These are phyloP conservation scores for Arthrobotrys conoides DNA, from an alignment of 2,329 filamentous ascomycete genomes.

Conservation along the genomic window DNA sequence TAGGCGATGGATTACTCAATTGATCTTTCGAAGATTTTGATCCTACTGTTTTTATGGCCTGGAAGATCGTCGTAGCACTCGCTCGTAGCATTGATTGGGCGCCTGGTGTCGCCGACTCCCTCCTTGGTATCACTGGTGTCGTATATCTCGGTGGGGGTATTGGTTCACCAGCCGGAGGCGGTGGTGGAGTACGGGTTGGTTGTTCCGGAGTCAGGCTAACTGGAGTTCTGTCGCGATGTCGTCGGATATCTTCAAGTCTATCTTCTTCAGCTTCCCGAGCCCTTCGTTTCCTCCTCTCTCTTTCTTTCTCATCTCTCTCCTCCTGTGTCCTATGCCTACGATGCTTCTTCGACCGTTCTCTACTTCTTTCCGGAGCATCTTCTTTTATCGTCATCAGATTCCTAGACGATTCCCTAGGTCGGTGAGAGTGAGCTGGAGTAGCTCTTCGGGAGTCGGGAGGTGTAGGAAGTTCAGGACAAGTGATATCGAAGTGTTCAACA, in stretches of 20 bases:
- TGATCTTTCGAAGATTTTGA: constrained; percentile 49
- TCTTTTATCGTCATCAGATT: constrained; percentile 54
- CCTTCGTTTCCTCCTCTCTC: constrained; percentile 44
- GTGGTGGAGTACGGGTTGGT: constrained; percentile 53
- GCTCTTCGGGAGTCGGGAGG: constrained; percentile 53
- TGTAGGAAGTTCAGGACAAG: constrained; percentile 45
- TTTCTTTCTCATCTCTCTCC: constrained; percentile 46
- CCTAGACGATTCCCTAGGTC: constrained; percentile 53
- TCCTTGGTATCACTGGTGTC: constrained; percentile 44
- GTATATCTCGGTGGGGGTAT: constrained; percentile 43
- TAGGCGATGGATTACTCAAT: constrained; percentile 51
- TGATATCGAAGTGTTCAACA: constrained; percentile 35
- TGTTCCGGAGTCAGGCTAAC: constrained; percentile 42
- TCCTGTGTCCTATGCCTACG: constrained; percentile 45
- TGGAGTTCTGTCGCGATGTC: constrained; percentile 40
- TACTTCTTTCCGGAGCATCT: constrained; percentile 42
- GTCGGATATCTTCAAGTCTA: constrained; percentile 45
- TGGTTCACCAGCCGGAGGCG: constrained; percentile 34
- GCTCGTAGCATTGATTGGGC: constrained; percentile 48
- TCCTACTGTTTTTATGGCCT: constrained; percentile 49
- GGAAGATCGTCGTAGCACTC: constrained; percentile 53
- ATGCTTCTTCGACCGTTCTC: constrained; percentile 35
- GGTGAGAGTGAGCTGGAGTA: constrained; percentile 50
- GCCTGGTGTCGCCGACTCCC: constrained; percentile 43
- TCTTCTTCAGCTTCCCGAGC: constrained; percentile 51